These are phyloP conservation scores for Myriosclerotinia curreyana DNA, from an alignment of 2,329 filamentous ascomycete genomes.

Conservation along the genomic window DNA sequence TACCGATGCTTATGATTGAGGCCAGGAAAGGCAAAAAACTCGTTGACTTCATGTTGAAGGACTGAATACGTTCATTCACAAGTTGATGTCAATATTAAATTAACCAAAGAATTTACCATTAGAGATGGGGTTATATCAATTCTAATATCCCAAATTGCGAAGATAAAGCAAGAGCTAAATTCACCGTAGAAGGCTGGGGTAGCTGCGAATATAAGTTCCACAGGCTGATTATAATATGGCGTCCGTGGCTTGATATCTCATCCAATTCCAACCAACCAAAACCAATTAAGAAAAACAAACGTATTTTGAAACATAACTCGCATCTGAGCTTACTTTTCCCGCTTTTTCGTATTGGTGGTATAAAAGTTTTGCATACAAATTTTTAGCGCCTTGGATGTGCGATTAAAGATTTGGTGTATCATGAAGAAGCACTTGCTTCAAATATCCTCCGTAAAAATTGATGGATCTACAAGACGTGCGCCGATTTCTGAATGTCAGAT, in stretches of 20 bases:
- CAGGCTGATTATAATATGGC: not conserved
- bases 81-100: not conserved
- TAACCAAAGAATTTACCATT: not conserved
- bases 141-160: not conserved
- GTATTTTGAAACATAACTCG: slow-evolving; percentile 12
- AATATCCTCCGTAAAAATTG: not conserved
- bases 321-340: not conserved
- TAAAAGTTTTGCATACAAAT: not conserved
- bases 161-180: not conserved
- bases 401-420: not conserved
- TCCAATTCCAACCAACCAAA: not conserved
- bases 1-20: slow-evolving; percentile 11
- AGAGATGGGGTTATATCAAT: not conserved
- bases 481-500: not conserved
- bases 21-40: not conserved
- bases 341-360: not conserved
- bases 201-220: not conserved
- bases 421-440: not conserved
- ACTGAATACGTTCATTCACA: not conserved
- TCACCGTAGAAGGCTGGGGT: not conserved
- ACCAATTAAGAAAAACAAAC: not conserved
- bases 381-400: not conserved
- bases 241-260: not conserved
- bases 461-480: slow-evolving; percentile 3
- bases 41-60: slow-evolving; percentile 11